A percentile compares a stretch with the other conserved stretches of the same genome.
Conservation (phyloP, 192 early-diverging fungal genomes). For the Linnemannia hyalina region DNA sequence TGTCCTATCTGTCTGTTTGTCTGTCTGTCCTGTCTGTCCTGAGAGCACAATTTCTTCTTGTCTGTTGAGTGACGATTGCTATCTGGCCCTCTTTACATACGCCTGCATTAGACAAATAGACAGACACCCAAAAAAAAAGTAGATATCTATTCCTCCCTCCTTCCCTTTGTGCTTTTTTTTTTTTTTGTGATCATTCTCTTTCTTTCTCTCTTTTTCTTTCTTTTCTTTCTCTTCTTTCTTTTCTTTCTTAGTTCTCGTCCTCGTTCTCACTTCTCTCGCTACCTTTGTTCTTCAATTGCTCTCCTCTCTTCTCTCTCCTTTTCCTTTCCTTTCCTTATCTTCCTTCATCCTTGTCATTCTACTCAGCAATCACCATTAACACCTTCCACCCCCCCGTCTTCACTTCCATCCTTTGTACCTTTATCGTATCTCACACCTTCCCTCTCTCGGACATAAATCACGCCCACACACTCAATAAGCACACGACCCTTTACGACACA, state of each 20-base stretch:
- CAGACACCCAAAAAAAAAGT: too few species aligned
- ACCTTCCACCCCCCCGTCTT: not conserved
- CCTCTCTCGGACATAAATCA: not conserved
- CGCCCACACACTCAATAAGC: not conserved
- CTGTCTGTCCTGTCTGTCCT: too few species aligned
- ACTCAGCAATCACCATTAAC: not conserved
- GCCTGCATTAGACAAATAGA: too few species aligned
- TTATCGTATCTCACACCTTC: not conserved
- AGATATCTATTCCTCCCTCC: not conserved
- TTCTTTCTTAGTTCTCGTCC: not conserved
- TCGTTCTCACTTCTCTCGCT: not conserved
- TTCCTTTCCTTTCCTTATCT: not conserved
- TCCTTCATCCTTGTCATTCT: not conserved
- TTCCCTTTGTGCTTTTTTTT: not conserved
- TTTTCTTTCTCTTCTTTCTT: not conserved
- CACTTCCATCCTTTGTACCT: not conserved
- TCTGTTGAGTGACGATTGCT: too few species aligned
- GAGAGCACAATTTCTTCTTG: too few species aligned
- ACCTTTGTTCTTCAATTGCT: not conserved
- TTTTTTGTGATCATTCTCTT: not conserved
- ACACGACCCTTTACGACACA: constrained; percentile 3
- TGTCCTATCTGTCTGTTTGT: too few species aligned
- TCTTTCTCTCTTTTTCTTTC: not conserved
- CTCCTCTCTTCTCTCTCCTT: not conserved
- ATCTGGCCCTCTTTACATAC: too few species aligned